A percentile compares a stretch with the other conserved stretches of the same genome.
phyloP scores from a whole-genome alignment of 805 yeast genomes.

The Kuraishia piskuri region DNA sequence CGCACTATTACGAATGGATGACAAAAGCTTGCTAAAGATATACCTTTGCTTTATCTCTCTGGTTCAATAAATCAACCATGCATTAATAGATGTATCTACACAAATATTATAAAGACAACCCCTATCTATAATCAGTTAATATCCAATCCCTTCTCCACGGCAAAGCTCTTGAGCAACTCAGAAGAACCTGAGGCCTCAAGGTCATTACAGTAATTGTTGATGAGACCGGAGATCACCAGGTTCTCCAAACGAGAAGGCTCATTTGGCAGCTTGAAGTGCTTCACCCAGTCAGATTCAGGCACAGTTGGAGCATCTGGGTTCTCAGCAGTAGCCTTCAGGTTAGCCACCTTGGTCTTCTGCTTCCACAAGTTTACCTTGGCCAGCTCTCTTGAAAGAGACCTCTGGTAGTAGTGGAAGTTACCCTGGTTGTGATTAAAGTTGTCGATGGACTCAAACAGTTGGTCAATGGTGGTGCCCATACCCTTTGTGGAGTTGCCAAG shows the following conservation, averaged over 20 bases:
- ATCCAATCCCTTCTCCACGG: slow-evolving; percentile 44
- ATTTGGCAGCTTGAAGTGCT: slow-evolving; percentile 55
- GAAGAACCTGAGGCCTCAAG: slow-evolving; percentile 63
- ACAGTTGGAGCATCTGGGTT: slow-evolving; percentile 40
- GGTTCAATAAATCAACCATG: neutral
- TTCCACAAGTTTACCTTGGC: slow-evolving; percentile 70
- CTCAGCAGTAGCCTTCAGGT: slow-evolving; percentile 46
- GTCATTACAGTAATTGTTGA: slow-evolving; percentile 62
- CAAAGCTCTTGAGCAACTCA: slow-evolving; percentile 55
- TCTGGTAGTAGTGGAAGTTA: slow-evolving; percentile 74
- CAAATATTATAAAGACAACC: neutral
- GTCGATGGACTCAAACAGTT: slow-evolving; percentile 60
- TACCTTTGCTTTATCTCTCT: too few species aligned
- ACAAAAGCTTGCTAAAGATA: too few species aligned
- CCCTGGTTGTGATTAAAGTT: slow-evolving; percentile 71
- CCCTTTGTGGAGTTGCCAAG: slow-evolving; percentile 32
- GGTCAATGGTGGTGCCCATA: slow-evolving; percentile 40
- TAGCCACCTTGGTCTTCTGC: slow-evolving; percentile 57
- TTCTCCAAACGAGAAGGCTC: slow-evolving; percentile 74
- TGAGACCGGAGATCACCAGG: slow-evolving; percentile 57
- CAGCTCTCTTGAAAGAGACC: slow-evolving; percentile 63
- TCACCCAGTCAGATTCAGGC: slow-evolving; percentile 58
- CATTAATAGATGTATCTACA: neutral
- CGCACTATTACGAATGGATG: neutral
- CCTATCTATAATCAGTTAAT: slow-evolving; percentile 4